A percentile compares a stretch with the other conserved stretches of the same genome.
Conservation (phyloP, 2,329 filamentous ascomycete genomes). For the Allantophomopsis lycopodina region DNA sequence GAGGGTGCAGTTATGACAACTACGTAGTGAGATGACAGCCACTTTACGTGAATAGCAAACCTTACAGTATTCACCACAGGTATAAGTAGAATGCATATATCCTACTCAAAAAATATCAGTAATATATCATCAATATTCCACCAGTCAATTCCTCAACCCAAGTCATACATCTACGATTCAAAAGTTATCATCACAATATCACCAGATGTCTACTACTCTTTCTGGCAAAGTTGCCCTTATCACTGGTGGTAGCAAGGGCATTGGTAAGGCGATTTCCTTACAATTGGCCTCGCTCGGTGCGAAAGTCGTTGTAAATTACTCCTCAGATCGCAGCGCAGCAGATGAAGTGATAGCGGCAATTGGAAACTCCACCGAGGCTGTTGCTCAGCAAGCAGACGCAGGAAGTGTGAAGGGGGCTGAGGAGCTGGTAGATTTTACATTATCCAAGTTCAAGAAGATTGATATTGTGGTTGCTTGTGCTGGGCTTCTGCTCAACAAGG, state of each 20-base stretch:
- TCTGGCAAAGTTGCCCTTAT: conserved; percentile 61
- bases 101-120: too few relatives aligned
- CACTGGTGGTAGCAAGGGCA: conserved; percentile 68
- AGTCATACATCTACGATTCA: too few relatives aligned
- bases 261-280: conserved; percentile 40
- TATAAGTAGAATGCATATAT: too few relatives aligned
- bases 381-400: conserved; percentile 42
- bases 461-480: conserved; percentile 46
- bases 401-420: conserved; percentile 29
- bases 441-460: conserved; percentile 37
- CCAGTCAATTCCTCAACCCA: too few relatives aligned
- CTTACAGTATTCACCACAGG: too few relatives aligned
- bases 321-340: conserved; percentile 28
- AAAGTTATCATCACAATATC: neutral
- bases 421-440: conserved; percentile 31
- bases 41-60: too few relatives aligned
- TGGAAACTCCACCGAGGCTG: conserved; percentile 29
- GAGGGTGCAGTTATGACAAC: too few relatives aligned
- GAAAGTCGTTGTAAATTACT: conserved; percentile 45
- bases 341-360: conserved; percentile 33
- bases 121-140: too few relatives aligned
- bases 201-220: neutral
- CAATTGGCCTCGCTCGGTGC: conserved; percentile 40
- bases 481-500: conserved; percentile 33
- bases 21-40: too few relatives aligned